Conservation (phyloP, 306 rosid species). For the Castanea mollissima region DNA sequence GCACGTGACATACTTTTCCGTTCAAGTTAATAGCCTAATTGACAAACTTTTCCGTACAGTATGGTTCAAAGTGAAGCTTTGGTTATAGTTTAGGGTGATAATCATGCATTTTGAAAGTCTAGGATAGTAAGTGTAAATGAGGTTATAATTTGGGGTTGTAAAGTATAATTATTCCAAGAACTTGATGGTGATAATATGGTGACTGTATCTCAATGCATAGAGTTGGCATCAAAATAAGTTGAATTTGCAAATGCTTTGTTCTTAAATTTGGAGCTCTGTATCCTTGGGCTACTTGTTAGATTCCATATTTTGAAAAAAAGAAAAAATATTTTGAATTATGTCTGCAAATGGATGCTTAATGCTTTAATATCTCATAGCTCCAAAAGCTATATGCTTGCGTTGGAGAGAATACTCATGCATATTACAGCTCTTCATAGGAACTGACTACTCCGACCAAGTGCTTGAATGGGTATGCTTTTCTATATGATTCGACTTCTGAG, state of each 20-base stretch:
- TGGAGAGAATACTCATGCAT: slow-evolving; percentile 98
- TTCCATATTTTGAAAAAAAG: background rate
- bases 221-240: background rate
- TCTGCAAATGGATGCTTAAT: slow-evolving; percentile 66
- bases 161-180: too few species aligned
- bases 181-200: background rate
- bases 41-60: too few species aligned
- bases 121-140: too few species aligned
- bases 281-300: background rate
- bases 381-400: slow-evolving; percentile 98
- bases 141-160: too few species aligned
- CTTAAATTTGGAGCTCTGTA: background rate
- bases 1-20: too few species aligned
- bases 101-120: too few species aligned
- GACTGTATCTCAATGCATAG: background rate
- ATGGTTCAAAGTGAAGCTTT: background rate
- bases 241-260: background rate
- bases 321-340: background rate
- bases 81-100: too few species aligned
- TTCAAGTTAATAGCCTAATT: too few species aligned
- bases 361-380: slow-evolving; percentile 90
- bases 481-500: background rate
- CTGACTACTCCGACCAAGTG: slow-evolving; percentile 90
- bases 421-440: slow-evolving; percentile 96
- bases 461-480: slow-evolving; percentile 65